Evolutionary conservation across 306 rosid genomes (phyloP).

Genomic region (Glycine tomentella): DNA sequence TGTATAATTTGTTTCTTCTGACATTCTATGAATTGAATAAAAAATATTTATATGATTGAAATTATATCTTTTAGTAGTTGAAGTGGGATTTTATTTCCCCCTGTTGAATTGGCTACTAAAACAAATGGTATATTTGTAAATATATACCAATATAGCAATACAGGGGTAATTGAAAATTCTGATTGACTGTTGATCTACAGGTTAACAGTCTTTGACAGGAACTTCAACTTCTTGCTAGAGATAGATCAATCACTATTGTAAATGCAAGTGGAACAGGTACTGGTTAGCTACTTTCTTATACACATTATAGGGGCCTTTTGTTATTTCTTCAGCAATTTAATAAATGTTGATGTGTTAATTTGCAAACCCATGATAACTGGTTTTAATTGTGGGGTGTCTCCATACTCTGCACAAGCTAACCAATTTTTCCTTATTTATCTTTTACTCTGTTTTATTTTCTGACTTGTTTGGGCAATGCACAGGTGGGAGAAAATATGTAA

Average conservation of each 20-base stretch:
- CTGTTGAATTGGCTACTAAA: conserved; percentile 13
- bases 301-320: conserved; percentile 10
- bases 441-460: conserved; percentile 36
- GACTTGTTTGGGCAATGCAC: conserved; percentile 48
- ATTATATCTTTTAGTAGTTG: conserved; percentile 11
- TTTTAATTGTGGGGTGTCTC: too few species aligned
- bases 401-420: conserved; percentile 7
- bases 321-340: conserved; percentile 23
- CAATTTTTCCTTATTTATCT: not conserved
- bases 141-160: not conserved
- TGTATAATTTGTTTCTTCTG: conserved; percentile 10
- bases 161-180: not conserved
- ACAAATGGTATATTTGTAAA: not conserved
- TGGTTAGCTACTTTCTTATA: conserved; percentile 39
- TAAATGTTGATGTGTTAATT: not conserved
- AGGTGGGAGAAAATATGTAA: conserved; percentile 73
- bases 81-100: conserved; percentile 22
- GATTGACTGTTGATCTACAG: conserved; percentile 56
- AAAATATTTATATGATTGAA: conserved; percentile 4
- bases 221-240: conserved; percentile 63
- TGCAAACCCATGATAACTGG: too few species aligned
- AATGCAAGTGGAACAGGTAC: conserved; percentile 74
- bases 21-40: conserved; percentile 24
- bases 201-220: conserved; percentile 77
- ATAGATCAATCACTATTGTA: conserved; percentile 69